Base-by-base conservation (phyloP, 129 eudicot species). In the Flaveria sonorensis region DNA sequence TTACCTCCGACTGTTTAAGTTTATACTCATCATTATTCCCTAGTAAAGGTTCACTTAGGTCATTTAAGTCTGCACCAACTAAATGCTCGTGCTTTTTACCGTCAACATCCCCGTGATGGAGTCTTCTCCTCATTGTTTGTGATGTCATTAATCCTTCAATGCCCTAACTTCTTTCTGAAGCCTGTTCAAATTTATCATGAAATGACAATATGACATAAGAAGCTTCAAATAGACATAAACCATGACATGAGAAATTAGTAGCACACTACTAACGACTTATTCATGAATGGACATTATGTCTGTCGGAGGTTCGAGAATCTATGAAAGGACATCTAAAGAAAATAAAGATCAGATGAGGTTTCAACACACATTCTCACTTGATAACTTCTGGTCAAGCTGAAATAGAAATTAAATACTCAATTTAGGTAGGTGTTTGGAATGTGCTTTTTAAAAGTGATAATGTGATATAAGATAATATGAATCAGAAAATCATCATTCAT, bases 61-160 rank as follows among this genome's bases (percentile, higher is more conserved):
- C 79, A 65, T 86, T 90, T 16, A 45, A 46, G 64, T 81, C 87
- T 21, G 85, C 79, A 18, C 82, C 18, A 12, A 71, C 87, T 67
- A 86, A 83, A 60, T 85, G 88, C 72, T 89, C 93, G 14, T 78
- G 82, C 53, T 84, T 89, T 71, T 82, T 88, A 28, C 96, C 97
- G 51, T 81, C 98, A 61, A 93, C 90, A 78, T 93, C 98, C 76
- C 83, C 88, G 69, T 94, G 93, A 81, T 86, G 97, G 47, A 94
- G 88, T 85, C 98, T 79, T 67, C 97, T 83, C 86, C 98, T 89
- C 48, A 94, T 69, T 18, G 92, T 84, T 74, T 78, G 77, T 32
- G 97, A 92, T 62, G 86, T 77, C 95, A 92, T 91, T 56, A 16
- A 32, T 74, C 55, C 79, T 73, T n/a, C 20, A 28, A 11, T 55